phyloP scores from a whole-genome alignment of 208 protist genomes.

The Wallacemonas rigidus region DNA sequence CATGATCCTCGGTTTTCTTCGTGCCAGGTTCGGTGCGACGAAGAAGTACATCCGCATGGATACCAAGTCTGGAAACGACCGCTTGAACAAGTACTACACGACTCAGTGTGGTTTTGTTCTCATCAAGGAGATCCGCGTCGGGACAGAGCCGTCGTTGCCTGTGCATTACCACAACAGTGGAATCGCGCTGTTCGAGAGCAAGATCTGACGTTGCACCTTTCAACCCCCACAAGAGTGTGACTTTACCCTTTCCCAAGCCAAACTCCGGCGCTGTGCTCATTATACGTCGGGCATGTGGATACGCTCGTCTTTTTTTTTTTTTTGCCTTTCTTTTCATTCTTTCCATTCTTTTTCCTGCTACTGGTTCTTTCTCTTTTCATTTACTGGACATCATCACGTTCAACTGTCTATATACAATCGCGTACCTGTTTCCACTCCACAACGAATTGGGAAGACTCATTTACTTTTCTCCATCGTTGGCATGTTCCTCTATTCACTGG shows the following conservation, averaged over 20 bases:
- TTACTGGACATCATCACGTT: too few relatives aligned
- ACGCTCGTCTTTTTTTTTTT: too few relatives aligned
- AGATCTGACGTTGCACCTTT: slow-evolving; percentile 18
- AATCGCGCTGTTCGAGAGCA: slow-evolving; percentile 21
- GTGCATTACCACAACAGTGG: slow-evolving; percentile 13
- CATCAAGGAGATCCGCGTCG: slow-evolving; percentile 5
- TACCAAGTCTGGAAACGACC: slow-evolving; percentile 23
- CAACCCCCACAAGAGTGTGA: too few relatives aligned
- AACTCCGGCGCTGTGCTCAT: not conserved
- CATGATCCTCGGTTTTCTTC: slow-evolving; percentile 9
- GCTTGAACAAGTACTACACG: slow-evolving; percentile 19
- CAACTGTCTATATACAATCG: too few relatives aligned
- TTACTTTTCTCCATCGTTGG: too few relatives aligned
- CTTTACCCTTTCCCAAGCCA: not conserved
- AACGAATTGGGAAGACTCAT: too few relatives aligned
- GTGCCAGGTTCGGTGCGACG: not conserved
- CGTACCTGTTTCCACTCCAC: too few relatives aligned
- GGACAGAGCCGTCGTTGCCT: not conserved
- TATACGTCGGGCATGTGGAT: too few relatives aligned
- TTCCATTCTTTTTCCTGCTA: too few relatives aligned
- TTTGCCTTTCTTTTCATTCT: too few relatives aligned
- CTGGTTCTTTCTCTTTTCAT: too few relatives aligned
- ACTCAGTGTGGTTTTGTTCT: slow-evolving; percentile 17
- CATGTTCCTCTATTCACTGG: too few relatives aligned
- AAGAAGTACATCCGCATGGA: slow-evolving; percentile 27